phyloP scores from a whole-genome alignment of 768 basidiomycete genomes.

The Coprinopsis sp. region DNA sequence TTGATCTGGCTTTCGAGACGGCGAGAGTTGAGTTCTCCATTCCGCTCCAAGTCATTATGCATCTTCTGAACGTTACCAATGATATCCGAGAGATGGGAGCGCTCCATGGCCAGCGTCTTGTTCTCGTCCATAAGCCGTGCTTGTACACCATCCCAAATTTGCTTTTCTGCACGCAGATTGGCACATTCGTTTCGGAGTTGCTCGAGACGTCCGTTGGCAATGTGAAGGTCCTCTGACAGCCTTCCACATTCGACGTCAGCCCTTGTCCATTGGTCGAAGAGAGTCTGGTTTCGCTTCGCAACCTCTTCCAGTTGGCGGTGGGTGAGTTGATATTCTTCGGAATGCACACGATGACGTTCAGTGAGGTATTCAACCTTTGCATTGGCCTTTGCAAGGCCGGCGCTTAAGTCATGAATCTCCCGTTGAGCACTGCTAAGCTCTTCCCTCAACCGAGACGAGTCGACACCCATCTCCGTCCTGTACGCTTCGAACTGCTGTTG shows the following conservation, averaged over 20 bases:
- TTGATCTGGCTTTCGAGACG: slow-evolving; percentile 78
- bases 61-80: slow-evolving; percentile 89
- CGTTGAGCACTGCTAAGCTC: slow-evolving; percentile 61
- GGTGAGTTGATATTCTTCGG: slow-evolving; percentile 63
- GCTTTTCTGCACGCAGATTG: slow-evolving; percentile 89
- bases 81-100: slow-evolving; percentile 80
- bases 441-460: slow-evolving; percentile 67
- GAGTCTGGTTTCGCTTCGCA: slow-evolving; percentile 61
- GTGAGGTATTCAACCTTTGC: slow-evolving; percentile 76
- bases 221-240: slow-evolving; percentile 60
- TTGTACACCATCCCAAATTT: slow-evolving; percentile 89
- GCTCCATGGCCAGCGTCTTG: slow-evolving; percentile 70
- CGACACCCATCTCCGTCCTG: slow-evolving; percentile 73
- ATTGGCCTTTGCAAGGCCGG: slow-evolving; percentile 75
- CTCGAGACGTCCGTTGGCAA: slow-evolving; percentile 58
- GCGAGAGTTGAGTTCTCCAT: slow-evolving; percentile 76
- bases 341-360: slow-evolving; percentile 67
- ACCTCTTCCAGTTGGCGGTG: slow-evolving; percentile 62
- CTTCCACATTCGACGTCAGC: slow-evolving; percentile 72
- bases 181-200: slow-evolving; percentile 81
- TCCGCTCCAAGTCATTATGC: slow-evolving; percentile 82
- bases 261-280: slow-evolving; percentile 70
- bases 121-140: slow-evolving; percentile 82
- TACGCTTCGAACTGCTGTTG: slow-evolving; percentile 81
- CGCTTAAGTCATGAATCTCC: slow-evolving; percentile 59